These are phyloP conservation scores for Davidsoniella eucalypti DNA, from an alignment of 2,329 filamentous ascomycete genomes.

Conservation along the genomic window DNA sequence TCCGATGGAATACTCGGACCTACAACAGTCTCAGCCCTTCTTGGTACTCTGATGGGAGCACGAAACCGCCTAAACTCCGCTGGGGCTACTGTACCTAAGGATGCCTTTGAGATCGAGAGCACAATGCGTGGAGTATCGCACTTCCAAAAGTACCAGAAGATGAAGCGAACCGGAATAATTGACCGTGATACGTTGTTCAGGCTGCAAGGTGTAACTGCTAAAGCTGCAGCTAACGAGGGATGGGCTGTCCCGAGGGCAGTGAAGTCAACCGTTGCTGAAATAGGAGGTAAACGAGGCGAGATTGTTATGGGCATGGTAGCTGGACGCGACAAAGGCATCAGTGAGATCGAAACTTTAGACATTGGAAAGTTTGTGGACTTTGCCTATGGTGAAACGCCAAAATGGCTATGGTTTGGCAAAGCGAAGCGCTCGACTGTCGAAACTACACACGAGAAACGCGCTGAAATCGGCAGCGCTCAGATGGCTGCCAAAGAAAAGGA, in stretches of 20 bases:
- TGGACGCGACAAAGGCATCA: slow-evolving; percentile 72
- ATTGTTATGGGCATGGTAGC: slow-evolving; percentile 92
- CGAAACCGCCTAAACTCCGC: slow-evolving; percentile 76
- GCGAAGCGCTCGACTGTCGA: slow-evolving; percentile 45
- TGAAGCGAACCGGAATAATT: slow-evolving; percentile 60
- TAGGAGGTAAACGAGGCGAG: slow-evolving; percentile 85
- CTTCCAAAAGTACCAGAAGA: slow-evolving; percentile 79
- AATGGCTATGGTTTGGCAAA: slow-evolving; percentile 93
- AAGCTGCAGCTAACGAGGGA: slow-evolving; percentile 73
- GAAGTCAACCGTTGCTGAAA: slow-evolving; percentile 85
- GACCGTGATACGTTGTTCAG: slow-evolving; percentile 70
- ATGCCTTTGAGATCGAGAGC: slow-evolving; percentile 71
- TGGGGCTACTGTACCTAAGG: slow-evolving; percentile 72
- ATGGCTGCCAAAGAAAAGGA: slow-evolving; percentile 9
- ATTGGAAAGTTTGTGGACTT: slow-evolving; percentile 69
- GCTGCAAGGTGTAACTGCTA: slow-evolving; percentile 71
- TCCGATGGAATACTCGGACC: slow-evolving; percentile 85
- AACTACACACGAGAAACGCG: slow-evolving; percentile 27
- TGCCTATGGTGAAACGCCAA: slow-evolving; percentile 64
- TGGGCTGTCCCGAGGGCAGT: slow-evolving; percentile 90
- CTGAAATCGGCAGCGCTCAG: slow-evolving; percentile 23
- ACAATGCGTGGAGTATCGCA: slow-evolving; percentile 72
- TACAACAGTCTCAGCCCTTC: slow-evolving; percentile 71
- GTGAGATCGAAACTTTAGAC: slow-evolving; percentile 82
- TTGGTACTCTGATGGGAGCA: slow-evolving; percentile 79